These are phyloP conservation scores for Kluyveromyces lactis DNA, from an alignment of 805 yeast species.

Conservation along the genomic window DNA sequence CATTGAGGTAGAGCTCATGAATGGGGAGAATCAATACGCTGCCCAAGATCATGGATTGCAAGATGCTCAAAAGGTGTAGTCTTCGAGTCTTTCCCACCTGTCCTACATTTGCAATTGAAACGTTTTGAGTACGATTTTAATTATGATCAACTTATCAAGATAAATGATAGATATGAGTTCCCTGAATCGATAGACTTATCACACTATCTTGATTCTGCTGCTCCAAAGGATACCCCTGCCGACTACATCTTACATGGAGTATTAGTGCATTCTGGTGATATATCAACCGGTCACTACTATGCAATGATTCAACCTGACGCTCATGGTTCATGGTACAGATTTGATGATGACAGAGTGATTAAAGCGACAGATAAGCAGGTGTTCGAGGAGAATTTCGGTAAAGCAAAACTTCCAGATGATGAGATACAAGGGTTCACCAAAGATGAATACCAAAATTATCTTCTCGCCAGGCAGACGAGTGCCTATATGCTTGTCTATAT, in stretches of 20 bases:
- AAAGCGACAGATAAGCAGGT: constrained; percentile 78
- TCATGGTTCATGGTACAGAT: constrained; percentile 72
- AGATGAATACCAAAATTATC: constrained; percentile 53
- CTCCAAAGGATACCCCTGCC: constrained; percentile 19
- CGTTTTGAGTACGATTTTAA: constrained; percentile 91
- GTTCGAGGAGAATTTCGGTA: constrained; percentile 88
- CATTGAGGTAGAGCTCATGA: constrained; percentile 77
- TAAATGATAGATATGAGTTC: constrained; percentile 86
- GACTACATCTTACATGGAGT: constrained; percentile 73
- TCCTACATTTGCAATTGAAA: constrained; percentile 85
- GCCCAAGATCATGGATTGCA: constrained; percentile 87
- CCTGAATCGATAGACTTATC: constrained; percentile 75
- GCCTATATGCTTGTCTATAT: constrained; percentile 97
- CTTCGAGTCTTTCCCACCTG: constrained; percentile 85
- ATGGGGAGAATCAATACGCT: constrained; percentile 92
- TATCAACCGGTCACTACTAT: constrained; percentile 93
- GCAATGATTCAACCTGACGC: constrained; percentile 80
- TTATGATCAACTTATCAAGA: constrained; percentile 79
- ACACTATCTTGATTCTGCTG: constrained; percentile 61
- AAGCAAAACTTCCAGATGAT: constrained; percentile 45
- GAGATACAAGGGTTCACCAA: constrained; percentile 45
- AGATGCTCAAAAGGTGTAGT: constrained; percentile 93
- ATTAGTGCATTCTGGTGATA: constrained; percentile 90
- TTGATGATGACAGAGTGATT: constrained; percentile 94
- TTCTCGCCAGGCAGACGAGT: constrained; percentile 74